Percentiles rank a stretch among this genome's conserved stretches.
Evolutionary conservation across 164 flowering plant species (phyloP).

Genomic region (Kalanchoe fedtschenkoi): DNA sequence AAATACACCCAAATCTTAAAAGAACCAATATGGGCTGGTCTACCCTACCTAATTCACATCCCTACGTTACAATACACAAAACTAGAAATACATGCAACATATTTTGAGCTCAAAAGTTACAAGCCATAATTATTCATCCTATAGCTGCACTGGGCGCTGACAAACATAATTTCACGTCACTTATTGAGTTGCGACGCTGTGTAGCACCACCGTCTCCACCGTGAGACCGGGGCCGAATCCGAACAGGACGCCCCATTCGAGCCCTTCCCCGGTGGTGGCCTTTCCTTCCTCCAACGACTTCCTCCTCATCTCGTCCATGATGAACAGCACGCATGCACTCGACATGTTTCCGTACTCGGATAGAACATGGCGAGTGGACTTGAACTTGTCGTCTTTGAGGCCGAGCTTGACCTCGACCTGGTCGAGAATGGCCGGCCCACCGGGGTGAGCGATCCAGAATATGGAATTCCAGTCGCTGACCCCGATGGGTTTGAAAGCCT

Average conservation of each 20-base stretch:
- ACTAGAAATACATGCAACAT: too few species aligned
- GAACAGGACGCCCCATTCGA: slow-evolving; percentile 25
- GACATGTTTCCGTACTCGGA: slow-evolving; percentile 27
- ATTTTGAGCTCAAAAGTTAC: too few species aligned
- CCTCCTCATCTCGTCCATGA: slow-evolving; percentile 23
- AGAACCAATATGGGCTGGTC: too few species aligned
- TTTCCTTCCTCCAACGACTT: slow-evolving; percentile 17
- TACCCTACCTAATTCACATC: too few species aligned
- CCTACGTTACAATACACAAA: too few species aligned
- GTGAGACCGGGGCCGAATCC: slow-evolving; percentile 27
- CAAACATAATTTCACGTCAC: not conserved
- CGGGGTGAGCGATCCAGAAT: slow-evolving; percentile 26
- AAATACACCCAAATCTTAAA: too few species aligned
- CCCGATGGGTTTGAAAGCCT: slow-evolving; percentile 18
- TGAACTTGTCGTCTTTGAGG: slow-evolving; percentile 18
- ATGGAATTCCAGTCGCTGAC: slow-evolving; percentile 22
- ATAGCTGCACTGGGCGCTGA: too few species aligned
- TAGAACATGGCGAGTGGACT: slow-evolving; percentile 17
- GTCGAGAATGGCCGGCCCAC: slow-evolving; percentile 25
- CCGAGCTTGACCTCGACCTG: slow-evolving; percentile 21
- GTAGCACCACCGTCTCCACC: slow-evolving; percentile 22
- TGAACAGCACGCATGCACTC: slow-evolving; percentile 23
- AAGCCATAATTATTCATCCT: too few species aligned
- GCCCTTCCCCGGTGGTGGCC: slow-evolving; percentile 21
- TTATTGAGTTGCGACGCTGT: slow-evolving; percentile 12